Evolutionary conservation across 176 grass and related monocot genomes (phyloP).

Genomic region (Triticum timopheevii): DNA sequence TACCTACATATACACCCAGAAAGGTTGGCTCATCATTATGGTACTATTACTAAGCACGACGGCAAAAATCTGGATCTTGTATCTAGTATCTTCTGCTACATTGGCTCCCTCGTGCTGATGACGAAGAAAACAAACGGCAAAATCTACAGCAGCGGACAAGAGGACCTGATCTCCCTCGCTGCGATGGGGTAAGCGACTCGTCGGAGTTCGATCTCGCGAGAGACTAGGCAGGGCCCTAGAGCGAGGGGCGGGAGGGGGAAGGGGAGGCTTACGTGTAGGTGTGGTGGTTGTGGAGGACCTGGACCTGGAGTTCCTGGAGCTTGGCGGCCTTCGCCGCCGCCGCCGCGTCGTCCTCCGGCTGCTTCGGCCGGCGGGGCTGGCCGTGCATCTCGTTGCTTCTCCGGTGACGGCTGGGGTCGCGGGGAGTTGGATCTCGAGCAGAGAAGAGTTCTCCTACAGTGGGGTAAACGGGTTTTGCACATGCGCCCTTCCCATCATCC

Average conservation of each 20-base stretch:
- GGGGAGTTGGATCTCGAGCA: slow-evolving; percentile 25
- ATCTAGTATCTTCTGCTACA: background rate
- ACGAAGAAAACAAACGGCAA: background rate
- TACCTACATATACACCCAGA: slow-evolving; percentile 33
- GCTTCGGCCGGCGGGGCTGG: slow-evolving; percentile 53
- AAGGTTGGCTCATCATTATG: background rate
- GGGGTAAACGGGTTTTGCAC: background rate
- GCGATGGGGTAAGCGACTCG: background rate
- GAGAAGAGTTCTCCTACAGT: background rate
- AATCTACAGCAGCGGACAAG: background rate
- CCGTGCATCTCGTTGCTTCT: slow-evolving; percentile 63
- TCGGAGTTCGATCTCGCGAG: background rate
- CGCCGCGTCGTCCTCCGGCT: slow-evolving; percentile 56
- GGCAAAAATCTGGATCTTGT: background rate
- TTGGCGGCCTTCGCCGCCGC: slow-evolving; percentile 60
- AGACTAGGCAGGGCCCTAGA: background rate
- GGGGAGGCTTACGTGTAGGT: slow-evolving; percentile 51
- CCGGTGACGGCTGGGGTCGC: slow-evolving; percentile 4
- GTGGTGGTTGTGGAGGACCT: slow-evolving; percentile 72
- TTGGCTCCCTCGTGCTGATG: background rate
- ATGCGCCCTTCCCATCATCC: background rate
- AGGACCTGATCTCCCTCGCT: background rate
- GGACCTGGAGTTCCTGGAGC: slow-evolving; percentile 66
- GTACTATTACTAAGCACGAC: background rate
- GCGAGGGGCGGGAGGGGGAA: background rate